Conservation (phyloP, 228 moss, liverwort and hornwort genomes). For the Sphagnum fallax region DNA sequence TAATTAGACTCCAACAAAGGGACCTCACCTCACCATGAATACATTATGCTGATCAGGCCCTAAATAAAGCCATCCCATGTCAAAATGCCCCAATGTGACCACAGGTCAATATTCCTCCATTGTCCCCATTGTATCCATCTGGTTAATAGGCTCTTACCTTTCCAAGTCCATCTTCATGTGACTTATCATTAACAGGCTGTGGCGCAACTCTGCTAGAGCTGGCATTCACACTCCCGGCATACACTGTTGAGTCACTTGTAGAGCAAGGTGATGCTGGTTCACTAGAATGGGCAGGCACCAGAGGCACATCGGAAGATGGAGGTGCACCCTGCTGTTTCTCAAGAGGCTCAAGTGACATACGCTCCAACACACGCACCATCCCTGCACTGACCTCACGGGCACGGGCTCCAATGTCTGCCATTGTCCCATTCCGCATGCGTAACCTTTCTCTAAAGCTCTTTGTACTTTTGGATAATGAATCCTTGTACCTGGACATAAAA, state of each 20-base stretch:
- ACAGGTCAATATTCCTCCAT: neutral
- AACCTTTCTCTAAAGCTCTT: constrained; percentile 69
- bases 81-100: neutral
- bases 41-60: neutral
- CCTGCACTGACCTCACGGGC: constrained; percentile 74
- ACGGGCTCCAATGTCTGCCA: constrained; percentile 69
- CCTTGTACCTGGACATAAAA: constrained; percentile 48
- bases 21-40: too few relatives aligned
- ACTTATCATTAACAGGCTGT: neutral
- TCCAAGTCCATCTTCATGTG: neutral
- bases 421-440: constrained; percentile 61
- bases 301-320: constrained; percentile 16
- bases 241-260: constrained; percentile 22
- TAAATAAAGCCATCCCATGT: constrained; percentile 4
- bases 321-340: constrained; percentile 29
- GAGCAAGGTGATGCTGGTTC: constrained; percentile 32
- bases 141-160: neutral
- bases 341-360: constrained; percentile 58
- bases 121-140: neutral
- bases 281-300: constrained; percentile 22
- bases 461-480: constrained; percentile 71
- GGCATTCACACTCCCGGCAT: constrained; percentile 27
- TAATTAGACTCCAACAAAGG: too few relatives aligned
- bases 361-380: constrained; percentile 72
- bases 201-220: constrained; percentile 26